A percentile compares a stretch with the other conserved stretches of the same genome.
These are phyloP conservation scores for Lachnellula hyalina DNA, from an alignment of 2,329 filamentous ascomycete species.

Conservation along the genomic window DNA sequence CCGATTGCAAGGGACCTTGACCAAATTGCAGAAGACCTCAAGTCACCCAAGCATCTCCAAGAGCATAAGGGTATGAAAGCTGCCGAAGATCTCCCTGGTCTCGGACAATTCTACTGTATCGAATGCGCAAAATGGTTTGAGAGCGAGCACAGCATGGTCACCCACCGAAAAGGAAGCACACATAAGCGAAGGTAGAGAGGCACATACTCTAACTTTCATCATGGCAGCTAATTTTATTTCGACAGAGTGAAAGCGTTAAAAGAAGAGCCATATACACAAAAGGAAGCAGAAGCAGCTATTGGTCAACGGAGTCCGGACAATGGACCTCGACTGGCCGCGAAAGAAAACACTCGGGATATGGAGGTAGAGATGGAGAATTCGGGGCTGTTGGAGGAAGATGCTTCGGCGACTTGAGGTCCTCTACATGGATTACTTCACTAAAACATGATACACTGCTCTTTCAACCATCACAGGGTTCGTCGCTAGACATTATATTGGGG, in stretches of 20 bases:
- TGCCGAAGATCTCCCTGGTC: slow-evolving; percentile 78
- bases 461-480: neutral
- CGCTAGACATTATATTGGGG: slow-evolving; percentile 6
- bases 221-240: slow-evolving; percentile 5
- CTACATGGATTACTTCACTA: neutral
- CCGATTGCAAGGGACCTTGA: slow-evolving; percentile 69
- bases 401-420: slow-evolving; percentile 15
- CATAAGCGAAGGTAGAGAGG: slow-evolving; percentile 74
- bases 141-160: slow-evolving; percentile 66
- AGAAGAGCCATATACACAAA: slow-evolving; percentile 81
- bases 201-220: neutral
- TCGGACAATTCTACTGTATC: slow-evolving; percentile 82
- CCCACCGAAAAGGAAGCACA: slow-evolving; percentile 80
- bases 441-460: neutral
- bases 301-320: slow-evolving; percentile 69
- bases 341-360: slow-evolving; percentile 30
- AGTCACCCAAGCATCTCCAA: slow-evolving; percentile 71
- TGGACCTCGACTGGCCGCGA: slow-evolving; percentile 38
- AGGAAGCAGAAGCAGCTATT: slow-evolving; percentile 75
- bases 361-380: slow-evolving; percentile 39
- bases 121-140: slow-evolving; percentile 98
- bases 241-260: slow-evolving; percentile 71
- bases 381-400: slow-evolving; percentile 17
- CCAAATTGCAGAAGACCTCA: slow-evolving; percentile 80
- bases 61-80: slow-evolving; percentile 75